These are phyloP conservation scores for Aureoboletus auriporus DNA, from an alignment of 768 basidiomycete species.

Conservation along the genomic window DNA sequence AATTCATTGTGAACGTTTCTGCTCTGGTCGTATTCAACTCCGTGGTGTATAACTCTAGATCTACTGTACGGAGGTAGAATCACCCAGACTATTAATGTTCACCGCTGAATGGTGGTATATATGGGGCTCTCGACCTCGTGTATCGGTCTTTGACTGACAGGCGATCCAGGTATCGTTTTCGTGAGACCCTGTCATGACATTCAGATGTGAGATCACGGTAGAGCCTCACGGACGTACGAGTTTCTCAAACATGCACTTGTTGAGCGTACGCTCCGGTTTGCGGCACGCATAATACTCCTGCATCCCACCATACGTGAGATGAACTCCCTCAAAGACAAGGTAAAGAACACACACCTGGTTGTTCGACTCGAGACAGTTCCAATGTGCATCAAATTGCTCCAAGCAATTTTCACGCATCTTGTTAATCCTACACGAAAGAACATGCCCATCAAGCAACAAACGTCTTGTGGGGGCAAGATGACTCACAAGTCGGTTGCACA, in stretches of 20 bases:
- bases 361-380: slow-evolving; percentile 89
- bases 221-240: slow-evolving; percentile 53
- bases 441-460: not conserved
- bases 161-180: slow-evolving; percentile 88
- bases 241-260: slow-evolving; percentile 95
- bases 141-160: slow-evolving; percentile 75
- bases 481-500: slow-evolving; percentile 92
- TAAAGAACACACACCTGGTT: slow-evolving; percentile 74
- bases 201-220: not conserved
- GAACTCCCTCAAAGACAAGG: not conserved
- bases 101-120: slow-evolving; percentile 84
- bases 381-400: slow-evolving; percentile 84
- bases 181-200: slow-evolving; percentile 64
- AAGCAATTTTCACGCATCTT: slow-evolving; percentile 94
- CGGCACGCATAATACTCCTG: slow-evolving; percentile 91
- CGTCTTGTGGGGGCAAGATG: not conserved
- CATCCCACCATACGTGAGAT: not conserved
- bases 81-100: slow-evolving; percentile 16
- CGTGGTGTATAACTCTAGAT: slow-evolving; percentile 2
- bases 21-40: too few species aligned
- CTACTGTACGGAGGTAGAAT: slow-evolving; percentile 18
- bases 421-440: slow-evolving; percentile 58
- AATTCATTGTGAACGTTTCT: too few species aligned
- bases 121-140: slow-evolving; percentile 88
- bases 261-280: slow-evolving; percentile 81